Percentiles rank a stretch among this genome's conserved stretches.
These are phyloP conservation scores for Arachis monticola DNA, from an alignment of 331 rosid genomes.

Conservation along the genomic window DNA sequence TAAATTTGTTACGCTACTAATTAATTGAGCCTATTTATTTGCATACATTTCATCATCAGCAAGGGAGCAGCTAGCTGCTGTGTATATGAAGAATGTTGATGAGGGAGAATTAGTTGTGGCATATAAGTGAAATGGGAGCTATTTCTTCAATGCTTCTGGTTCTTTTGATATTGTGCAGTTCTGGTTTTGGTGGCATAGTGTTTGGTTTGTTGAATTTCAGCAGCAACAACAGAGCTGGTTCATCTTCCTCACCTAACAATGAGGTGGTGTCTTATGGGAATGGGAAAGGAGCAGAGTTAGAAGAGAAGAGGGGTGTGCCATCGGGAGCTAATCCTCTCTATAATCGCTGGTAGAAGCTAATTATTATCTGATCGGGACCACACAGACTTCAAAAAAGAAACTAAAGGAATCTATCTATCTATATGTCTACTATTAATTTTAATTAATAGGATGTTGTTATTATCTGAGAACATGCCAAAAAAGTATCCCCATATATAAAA, in stretches of 20 bases:
- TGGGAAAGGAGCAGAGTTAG: constrained; percentile 34
- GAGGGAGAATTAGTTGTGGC: background rate
- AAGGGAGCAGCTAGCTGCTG: background rate
- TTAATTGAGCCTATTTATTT: background rate
- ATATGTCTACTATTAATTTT: constrained; percentile 29
- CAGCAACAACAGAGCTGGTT: background rate
- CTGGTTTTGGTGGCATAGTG: constrained; percentile 46
- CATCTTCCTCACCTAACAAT: no score
- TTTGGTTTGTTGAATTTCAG: constrained; percentile 40
- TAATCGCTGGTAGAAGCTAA: constrained; percentile 49
- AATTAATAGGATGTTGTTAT: constrained; percentile 33
- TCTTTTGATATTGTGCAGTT: constrained; percentile 50
- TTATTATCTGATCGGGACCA: constrained; percentile 17
- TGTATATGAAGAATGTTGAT: no score
- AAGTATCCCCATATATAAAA: constrained; percentile 29
- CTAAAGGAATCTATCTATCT: constrained; percentile 29
- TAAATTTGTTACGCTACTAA: background rate
- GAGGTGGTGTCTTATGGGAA: background rate
- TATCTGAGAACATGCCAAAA: constrained; percentile 39
- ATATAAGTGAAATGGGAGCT: constrained; percentile 45
- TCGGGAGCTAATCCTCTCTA: constrained; percentile 71
- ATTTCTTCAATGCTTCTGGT: constrained; percentile 41
- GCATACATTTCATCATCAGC: constrained; percentile 9
- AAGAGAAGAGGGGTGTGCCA: constrained; percentile 65
- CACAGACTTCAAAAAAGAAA: constrained; percentile 7